Evolutionary conservation across 495 filamentous ascomycete genomes (phyloP), one percentile per base, ranked within the genome.

Genomic region (Halenospora varia): DNA sequence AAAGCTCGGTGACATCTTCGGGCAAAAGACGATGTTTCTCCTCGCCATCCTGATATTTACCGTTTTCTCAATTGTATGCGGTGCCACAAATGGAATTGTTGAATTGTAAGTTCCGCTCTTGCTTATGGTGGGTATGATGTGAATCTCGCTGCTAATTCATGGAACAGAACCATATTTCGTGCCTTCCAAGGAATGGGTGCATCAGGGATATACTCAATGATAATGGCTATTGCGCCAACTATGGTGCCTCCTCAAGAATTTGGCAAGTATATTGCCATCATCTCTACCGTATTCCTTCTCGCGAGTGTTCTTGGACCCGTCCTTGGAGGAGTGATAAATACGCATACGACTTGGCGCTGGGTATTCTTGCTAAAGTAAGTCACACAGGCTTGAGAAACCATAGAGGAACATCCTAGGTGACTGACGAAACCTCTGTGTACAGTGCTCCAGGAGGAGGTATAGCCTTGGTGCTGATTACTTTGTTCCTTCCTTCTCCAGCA

Each of bases 1-100:
- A 2, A 77, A 75, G 41, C 57, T 80, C 15, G 80, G 77, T 39
- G 81, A 83, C 57, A 66, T 82, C 11, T 62, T 82, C 22, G 80
- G 80, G 39, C 76, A 73, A 3, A 75, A 74, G 46, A 54, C 65
- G 26, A 74, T 74, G 4, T 73, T 83, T 56, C 39, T 77, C 0
- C 53, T 66, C 2, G 75, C 74, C n/a, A 73, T 76, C 39, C 19
- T 73, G 25, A 61, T 82, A 41, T 85, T 85, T 53, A 64, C 79
- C 45, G 70, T 60, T 26, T 82, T 82, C 47, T 83, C 81, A 2
- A 66, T 77, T 0, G 77, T 66, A 0, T 82, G 80, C 55, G 80
- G 77, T 2, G 75, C 70, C 25, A 64, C 73, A 2, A 49, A 67
- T 44, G 76, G 54, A 25, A 53, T 82, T 25, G 53, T 64, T n/a